A percentile compares a stretch with the other conserved stretches of the same genome.
Evolutionary conservation across 352 stramenopile genomes (phyloP).

Genomic region (Thraustochytrium striatum): DNA sequence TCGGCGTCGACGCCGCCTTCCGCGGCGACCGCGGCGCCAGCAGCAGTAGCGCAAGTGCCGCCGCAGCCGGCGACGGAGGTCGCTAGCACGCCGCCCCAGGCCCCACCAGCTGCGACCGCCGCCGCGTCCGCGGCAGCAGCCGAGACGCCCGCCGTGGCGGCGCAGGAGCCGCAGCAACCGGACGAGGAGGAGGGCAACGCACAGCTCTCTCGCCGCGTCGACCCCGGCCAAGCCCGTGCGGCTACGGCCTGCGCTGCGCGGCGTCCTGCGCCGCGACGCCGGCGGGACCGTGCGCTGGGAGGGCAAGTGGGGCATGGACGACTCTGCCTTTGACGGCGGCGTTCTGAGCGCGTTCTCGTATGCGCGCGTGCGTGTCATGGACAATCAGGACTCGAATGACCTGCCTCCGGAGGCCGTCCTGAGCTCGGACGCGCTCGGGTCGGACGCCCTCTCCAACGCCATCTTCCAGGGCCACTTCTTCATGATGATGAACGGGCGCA

Average conservation of each 20-base stretch:
- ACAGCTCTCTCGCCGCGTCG: constrained; percentile 16
- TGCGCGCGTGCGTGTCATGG: background rate
- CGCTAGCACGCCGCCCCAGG: no score
- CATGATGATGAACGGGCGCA: constrained; percentile 43
- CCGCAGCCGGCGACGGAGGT: no score
- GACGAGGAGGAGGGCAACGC: no score
- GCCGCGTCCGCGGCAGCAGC: no score
- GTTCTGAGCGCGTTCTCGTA: constrained; percentile 40
- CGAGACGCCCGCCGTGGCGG: no score
- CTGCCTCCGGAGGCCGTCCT: background rate
- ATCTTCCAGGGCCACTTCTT: constrained; percentile 34
- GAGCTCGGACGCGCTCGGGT: background rate
- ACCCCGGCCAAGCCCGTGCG: constrained; percentile 13
- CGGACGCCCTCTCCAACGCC: constrained; percentile 19
- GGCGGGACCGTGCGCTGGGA: constrained; percentile 7
- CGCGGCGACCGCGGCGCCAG: no score
- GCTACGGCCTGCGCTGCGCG: constrained; percentile 33
- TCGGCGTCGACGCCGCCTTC: no score
- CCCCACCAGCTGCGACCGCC: no score
- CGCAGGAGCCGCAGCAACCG: no score
- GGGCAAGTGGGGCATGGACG: constrained; percentile 44
- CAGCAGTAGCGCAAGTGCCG: no score
- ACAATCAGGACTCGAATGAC: constrained; percentile 43
- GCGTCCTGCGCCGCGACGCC: background rate
- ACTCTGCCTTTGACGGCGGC: constrained; percentile 41